phyloP scores from a whole-genome alignment of 208 protist genomes.

The Spongospora subterranea region DNA sequence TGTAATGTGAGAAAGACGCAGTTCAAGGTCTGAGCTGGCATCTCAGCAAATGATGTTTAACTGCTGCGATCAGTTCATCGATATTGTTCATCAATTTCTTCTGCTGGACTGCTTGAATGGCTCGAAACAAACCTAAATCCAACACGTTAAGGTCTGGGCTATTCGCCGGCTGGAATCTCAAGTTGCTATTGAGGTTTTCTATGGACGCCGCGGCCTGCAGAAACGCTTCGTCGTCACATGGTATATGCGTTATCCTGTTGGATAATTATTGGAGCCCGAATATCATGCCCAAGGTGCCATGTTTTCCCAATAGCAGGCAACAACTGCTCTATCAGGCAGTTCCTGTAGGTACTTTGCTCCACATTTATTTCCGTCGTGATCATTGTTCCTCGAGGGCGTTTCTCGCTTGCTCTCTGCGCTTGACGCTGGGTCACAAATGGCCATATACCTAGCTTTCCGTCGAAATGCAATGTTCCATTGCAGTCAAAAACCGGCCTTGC shows the following conservation, averaged over 20 bases:
- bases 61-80: slow-evolving; percentile 1
- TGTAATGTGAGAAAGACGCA: background rate
- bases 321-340: background rate
- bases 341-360: background rate
- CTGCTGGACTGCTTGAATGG: slow-evolving; percentile 15
- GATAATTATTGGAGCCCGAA: background rate
- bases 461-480: background rate
- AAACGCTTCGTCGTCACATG: background rate
- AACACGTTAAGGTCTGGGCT: background rate
- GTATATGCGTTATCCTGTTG: background rate
- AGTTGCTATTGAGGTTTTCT: background rate
- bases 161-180: background rate
- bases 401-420: background rate
- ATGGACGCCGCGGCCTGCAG: background rate
- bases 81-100: background rate
- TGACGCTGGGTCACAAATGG: background rate
- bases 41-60: background rate
- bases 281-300: slow-evolving; percentile 1
- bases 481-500: background rate
- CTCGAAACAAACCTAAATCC: background rate
- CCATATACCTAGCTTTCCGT: background rate
- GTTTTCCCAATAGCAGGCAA: background rate
- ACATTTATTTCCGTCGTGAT: background rate
- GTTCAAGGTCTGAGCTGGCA: background rate
- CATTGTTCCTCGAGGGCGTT: background rate